phyloP scores from a whole-genome alignment of 495 filamentous ascomycete genomes.

The Hyaloscypha finlandica region DNA sequence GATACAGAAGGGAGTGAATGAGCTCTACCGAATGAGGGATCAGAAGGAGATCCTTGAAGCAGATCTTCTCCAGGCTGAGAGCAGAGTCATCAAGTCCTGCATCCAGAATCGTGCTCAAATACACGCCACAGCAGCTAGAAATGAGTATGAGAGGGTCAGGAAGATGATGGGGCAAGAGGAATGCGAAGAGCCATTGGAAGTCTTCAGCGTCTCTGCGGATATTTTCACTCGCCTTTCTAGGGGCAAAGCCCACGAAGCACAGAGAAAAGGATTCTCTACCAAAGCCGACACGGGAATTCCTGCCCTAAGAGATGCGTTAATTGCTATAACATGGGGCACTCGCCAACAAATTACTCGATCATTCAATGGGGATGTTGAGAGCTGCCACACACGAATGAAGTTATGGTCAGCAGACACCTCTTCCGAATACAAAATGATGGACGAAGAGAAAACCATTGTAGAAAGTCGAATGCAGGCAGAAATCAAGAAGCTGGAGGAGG shows the following conservation, averaged over 20 bases:
- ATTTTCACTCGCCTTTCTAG: neutral
- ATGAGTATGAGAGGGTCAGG: constrained; percentile 2
- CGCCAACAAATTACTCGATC: constrained; percentile 4
- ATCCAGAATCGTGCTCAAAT: neutral
- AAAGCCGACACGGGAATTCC: constrained; percentile 13
- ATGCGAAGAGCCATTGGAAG: neutral
- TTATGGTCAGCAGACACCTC: constrained; percentile 15
- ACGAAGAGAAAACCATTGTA: neutral
- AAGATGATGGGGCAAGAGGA: neutral
- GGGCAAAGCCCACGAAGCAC: neutral
- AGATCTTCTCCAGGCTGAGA: neutral
- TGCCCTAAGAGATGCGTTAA: constrained; percentile 12
- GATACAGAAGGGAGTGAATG: neutral
- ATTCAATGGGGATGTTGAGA: constrained; percentile 13
- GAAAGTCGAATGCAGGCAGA: neutral
- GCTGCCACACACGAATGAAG: constrained; percentile 1
- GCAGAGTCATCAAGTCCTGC: neutral
- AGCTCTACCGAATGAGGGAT: neutral
- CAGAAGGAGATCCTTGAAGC: neutral
- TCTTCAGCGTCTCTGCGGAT: constrained; percentile 15
- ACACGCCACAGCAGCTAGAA: neutral
- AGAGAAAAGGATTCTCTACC: constrained; percentile 1
- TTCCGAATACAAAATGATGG: constrained; percentile 1
- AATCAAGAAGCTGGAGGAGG: neutral
- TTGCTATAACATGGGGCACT: neutral